Evolutionary conservation across 2,329 filamentous ascomycete species (phyloP).

Genomic region (Alternaria hordeiaustralica): DNA sequence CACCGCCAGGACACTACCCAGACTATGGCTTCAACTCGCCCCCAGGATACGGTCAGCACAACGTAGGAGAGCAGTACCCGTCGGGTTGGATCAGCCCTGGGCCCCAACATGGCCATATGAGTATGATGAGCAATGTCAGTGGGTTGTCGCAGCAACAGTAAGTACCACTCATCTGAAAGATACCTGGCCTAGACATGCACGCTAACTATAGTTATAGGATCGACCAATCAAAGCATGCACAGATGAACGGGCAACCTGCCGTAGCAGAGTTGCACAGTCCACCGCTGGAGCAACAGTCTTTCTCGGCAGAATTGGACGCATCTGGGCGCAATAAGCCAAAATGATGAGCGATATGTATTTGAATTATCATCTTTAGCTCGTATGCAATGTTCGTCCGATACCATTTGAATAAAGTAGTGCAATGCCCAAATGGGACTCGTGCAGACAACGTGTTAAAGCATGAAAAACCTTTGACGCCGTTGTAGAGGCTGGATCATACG

Average conservation of each 20-base stretch:
- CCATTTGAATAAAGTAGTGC: background rate
- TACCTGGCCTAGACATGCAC: background rate
- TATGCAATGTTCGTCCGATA: background rate
- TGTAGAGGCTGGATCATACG: background rate
- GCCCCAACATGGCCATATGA: constrained; percentile 24
- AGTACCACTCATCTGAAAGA: constrained; percentile 6
- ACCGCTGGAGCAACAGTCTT: constrained; percentile 25
- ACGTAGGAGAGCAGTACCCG: constrained; percentile 31
- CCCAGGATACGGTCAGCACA: constrained; percentile 34
- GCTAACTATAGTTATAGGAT: constrained; percentile 18
- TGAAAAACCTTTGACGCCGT: background rate
- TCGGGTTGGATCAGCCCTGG: constrained; percentile 28
- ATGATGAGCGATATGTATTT: background rate
- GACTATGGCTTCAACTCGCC: constrained; percentile 20
- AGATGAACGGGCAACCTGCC: constrained; percentile 8
- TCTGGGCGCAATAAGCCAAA: constrained; percentile 14
- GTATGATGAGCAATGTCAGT: constrained; percentile 24
- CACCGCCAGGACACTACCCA: constrained; percentile 14
- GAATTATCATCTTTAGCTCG: background rate
- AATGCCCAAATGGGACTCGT: background rate
- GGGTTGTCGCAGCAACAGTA: constrained; percentile 35
- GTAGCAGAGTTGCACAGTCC: constrained; percentile 34
- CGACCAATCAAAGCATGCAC: constrained; percentile 28
- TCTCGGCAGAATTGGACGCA: constrained; percentile 36
- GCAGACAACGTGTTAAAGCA: background rate